Percentiles rank a stretch among this genome's conserved stretches.
Evolutionary conservation across 129 eudicot species (phyloP).

Genomic region (Heracleum sosnowskyi): DNA sequence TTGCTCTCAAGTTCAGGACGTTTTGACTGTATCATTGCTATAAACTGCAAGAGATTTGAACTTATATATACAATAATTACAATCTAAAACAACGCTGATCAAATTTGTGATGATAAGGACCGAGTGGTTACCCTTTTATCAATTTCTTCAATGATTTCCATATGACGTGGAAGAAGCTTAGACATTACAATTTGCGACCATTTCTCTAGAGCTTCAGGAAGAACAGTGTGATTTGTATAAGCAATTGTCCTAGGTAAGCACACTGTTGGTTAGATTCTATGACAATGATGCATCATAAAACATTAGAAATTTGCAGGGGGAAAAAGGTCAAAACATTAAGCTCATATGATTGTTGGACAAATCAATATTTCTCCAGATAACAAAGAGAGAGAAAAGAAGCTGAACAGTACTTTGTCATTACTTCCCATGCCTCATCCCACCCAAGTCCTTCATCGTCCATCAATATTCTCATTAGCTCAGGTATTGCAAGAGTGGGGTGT

Average conservation of each 20-base stretch:
- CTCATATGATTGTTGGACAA: neutral
- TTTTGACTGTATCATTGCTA: constrained; percentile 57
- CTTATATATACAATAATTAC: constrained; percentile 6
- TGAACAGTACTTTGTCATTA: constrained; percentile 58
- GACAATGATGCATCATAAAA: neutral
- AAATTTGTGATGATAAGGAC: neutral
- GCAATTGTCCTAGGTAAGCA: constrained; percentile 71
- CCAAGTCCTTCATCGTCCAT: constrained; percentile 99
- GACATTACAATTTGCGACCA: constrained; percentile 96
- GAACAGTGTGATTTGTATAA: constrained; percentile 97
- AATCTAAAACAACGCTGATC: neutral
- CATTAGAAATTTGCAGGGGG: constrained; percentile 8
- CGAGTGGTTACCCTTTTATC: constrained; percentile 62
- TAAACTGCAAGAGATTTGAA: constrained; percentile 44
- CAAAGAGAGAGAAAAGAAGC: neutral
- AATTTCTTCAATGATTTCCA: constrained; percentile 97
- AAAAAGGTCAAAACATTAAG: neutral
- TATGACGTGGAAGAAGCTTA: constrained; percentile 99
- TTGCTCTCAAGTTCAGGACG: constrained; percentile 82
- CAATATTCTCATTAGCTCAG: constrained; percentile 90
- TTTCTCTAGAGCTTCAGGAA: constrained; percentile 97
- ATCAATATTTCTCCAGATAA: constrained; percentile 1
- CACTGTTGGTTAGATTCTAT: constrained; percentile 11
- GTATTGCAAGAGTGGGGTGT: constrained; percentile 98
- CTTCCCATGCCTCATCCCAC: constrained; percentile 99